These are phyloP conservation scores for Priceomyces medius DNA, from an alignment of 805 yeast species.

Conservation along the genomic window DNA sequence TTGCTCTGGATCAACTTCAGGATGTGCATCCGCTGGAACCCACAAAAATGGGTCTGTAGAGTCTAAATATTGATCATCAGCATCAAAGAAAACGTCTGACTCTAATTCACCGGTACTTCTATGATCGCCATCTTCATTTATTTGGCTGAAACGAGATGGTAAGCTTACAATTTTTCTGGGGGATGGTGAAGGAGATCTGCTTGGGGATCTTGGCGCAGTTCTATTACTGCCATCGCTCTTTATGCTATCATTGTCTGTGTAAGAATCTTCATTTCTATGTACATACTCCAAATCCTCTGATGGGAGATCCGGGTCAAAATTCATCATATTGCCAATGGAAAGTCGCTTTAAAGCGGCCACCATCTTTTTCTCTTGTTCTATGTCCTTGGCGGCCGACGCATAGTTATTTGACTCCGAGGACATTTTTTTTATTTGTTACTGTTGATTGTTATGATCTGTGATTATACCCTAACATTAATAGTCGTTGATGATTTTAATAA, in stretches of 20 bases:
- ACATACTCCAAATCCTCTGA: slow-evolving; percentile 30
- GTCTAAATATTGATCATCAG: slow-evolving; percentile 19
- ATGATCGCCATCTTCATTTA: slow-evolving; percentile 7
- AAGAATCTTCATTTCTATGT: slow-evolving; percentile 1
- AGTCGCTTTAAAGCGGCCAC: slow-evolving; percentile 72
- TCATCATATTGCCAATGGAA: slow-evolving; percentile 62
- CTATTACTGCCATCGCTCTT: slow-evolving; percentile 7
- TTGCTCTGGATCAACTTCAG: slow-evolving; percentile 91
- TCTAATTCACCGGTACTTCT: slow-evolving; percentile 18
- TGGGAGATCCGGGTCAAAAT: slow-evolving; percentile 72
- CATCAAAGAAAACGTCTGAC: slow-evolving; percentile 17
- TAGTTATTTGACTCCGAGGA: slow-evolving; percentile 17
- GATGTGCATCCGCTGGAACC: slow-evolving; percentile 96
- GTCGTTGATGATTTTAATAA: no score
- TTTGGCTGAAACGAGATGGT: slow-evolving; percentile 4
- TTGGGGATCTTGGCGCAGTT: slow-evolving; percentile 4
- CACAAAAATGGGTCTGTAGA: slow-evolving; percentile 60
- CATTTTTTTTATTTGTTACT: slow-evolving; percentile 3
- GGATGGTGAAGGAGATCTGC: slow-evolving; percentile 10
- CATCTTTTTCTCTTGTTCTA: slow-evolving; percentile 70
- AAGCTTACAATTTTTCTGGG: background rate
- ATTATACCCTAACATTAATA: background rate
- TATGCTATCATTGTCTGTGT: slow-evolving; percentile 9
- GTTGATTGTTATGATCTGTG: background rate
- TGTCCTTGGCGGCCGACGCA: slow-evolving; percentile 66